Conservation (phyloP, 1,284 basidiomycete species). For the Meira nashicola region DNA sequence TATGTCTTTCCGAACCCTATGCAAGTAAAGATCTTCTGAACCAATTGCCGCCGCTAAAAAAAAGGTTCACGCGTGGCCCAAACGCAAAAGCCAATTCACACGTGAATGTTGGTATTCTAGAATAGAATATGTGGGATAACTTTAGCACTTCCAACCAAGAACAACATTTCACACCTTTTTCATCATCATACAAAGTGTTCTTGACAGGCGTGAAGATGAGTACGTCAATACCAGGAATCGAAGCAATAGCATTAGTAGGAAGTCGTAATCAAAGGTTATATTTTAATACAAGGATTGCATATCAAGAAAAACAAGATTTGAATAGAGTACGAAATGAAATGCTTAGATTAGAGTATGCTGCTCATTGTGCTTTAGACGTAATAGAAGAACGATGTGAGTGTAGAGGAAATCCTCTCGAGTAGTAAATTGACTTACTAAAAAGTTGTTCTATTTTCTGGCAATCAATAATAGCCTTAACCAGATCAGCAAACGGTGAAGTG, state of each 20-base stretch:
- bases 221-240: background rate
- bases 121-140: too few species aligned
- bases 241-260: conserved; percentile 9
- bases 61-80: too few species aligned
- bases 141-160: too few species aligned
- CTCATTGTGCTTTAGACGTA: conserved; percentile 6
- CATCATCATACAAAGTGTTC: too few species aligned
- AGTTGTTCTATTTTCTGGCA: background rate
- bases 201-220: background rate
- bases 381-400: conserved; percentile 8
- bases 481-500: background rate
- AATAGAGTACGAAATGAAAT: background rate
- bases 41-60: too few species aligned
- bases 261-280: conserved; percentile 5
- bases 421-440: background rate
- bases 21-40: too few species aligned
- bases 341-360: conserved; percentile 8
- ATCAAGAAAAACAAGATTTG: background rate
- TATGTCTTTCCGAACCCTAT: too few species aligned
- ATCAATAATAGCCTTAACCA: background rate
- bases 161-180: too few species aligned
- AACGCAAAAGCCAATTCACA: too few species aligned
- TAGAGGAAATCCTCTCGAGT: background rate
- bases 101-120: too few species aligned
- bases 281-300: background rate